These are phyloP conservation scores for Physcomitrium patens DNA, from an alignment of 225 moss, liverwort and hornwort genomes.

Conservation along the genomic window DNA sequence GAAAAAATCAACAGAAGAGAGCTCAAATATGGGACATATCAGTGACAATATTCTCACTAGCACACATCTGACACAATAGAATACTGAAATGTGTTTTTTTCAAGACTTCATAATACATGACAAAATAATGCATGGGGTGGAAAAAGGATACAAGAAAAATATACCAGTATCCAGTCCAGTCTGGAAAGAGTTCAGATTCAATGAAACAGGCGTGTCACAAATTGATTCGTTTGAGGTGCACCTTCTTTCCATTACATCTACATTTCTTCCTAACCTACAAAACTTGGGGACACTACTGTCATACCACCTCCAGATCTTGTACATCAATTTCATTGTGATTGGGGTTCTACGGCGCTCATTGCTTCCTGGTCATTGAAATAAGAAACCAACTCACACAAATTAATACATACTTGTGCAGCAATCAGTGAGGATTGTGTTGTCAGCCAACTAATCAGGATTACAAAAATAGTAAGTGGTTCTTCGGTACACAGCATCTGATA, in stretches of 20 bases:
- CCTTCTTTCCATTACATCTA: conserved; percentile 26
- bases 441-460: background rate
- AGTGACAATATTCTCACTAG: too few relatives aligned
- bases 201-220: conserved; percentile 22
- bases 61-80: background rate
- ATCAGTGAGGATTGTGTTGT: background rate
- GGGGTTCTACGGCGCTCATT: conserved; percentile 60
- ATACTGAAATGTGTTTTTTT: background rate
- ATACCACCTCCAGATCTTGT: conserved; percentile 29
- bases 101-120: background rate
- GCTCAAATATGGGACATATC: too few relatives aligned
- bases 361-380: conserved; percentile 43
- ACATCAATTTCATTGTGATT: conserved; percentile 40
- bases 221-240: conserved; percentile 20
- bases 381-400: background rate
- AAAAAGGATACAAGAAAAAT: conserved; percentile 15
- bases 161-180: conserved; percentile 18
- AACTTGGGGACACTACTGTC: conserved; percentile 37
- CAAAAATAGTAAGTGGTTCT: background rate
- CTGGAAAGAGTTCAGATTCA: conserved; percentile 23
- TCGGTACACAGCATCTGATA: conserved; percentile 1
- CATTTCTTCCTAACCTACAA: conserved; percentile 45
- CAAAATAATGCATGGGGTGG: background rate
- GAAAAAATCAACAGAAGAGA: too few relatives aligned
- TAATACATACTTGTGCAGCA: background rate